Base-by-base conservation (phyloP, 495 filamentous ascomycete genomes). In the Evernia prunastri region DNA sequence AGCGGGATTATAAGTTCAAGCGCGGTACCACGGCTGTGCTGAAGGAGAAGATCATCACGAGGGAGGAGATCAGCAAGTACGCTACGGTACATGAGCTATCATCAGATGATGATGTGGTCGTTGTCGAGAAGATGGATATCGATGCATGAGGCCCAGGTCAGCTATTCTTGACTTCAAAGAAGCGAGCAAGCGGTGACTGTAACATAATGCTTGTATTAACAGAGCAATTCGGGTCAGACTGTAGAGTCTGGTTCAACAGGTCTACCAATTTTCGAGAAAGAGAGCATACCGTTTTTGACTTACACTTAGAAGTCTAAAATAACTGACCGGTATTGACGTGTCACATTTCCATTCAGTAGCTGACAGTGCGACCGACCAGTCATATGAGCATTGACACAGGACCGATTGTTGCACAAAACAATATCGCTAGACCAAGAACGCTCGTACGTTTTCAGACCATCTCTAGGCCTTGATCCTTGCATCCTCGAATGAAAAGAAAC, bases 61-160 rank as follows among this genome's bases (percentile, higher is more conserved):
- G 88, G 77, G 88, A 92, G 76, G 92, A 97, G 69, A 89, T 99
- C 71, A 89, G 88, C 73, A 96, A 96, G 75, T 97, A 90, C 76
- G 88, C 97, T 61, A 94, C 89, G 15, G 87, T 99, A 56, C 87
- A 96, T 68, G 94, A 96, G 68, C 73, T 97, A 63, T 77, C 77
- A 45, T 78, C 78, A 33, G 78, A 81, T 66, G 80, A 80, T 31
- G 85, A 86, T 68, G 72, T 82, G 36, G 79, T 78, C 53, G 76
- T 80, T 31, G 89, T 84, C 33, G 92, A 96, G 80, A 89, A 85
- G 76, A 99, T 99, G 95, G 95, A 99, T 71, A 85, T 99, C 42
- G 94, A 97, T 77, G 56, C 39, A 53, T 68, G 51, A 57, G n/a
- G 58, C 18, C 18, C n/a, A 54, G 58, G 36, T 45, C 29, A 51